phyloP scores from a whole-genome alignment of 2,329 filamentous ascomycete species.

The Aphanoascus verrucosus region DNA sequence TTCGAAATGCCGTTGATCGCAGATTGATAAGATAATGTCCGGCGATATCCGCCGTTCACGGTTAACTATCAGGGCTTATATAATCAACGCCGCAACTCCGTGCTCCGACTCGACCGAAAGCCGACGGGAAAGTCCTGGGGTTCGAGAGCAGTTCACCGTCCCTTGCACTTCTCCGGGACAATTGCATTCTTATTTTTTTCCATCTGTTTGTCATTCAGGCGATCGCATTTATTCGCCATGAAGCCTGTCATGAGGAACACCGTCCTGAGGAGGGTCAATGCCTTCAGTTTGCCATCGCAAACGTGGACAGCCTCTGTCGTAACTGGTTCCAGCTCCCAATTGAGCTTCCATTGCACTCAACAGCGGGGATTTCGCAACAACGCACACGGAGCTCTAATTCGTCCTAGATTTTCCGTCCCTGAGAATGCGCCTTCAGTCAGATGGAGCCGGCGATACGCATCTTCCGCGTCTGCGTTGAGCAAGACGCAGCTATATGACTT shows the following conservation, averaged over 20 bases:
- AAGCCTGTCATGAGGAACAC: conserved; percentile 21
- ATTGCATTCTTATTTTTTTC: neutral
- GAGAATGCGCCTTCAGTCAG: conserved; percentile 9
- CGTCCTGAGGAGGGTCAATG: conserved; percentile 24
- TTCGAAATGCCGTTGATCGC: neutral
- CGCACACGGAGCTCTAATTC: conserved; percentile 6
- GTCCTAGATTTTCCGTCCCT: neutral
- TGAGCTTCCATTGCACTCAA: conserved; percentile 9
- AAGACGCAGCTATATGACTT: conserved; percentile 67
- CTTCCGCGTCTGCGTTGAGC: conserved; percentile 23
- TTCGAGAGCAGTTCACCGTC: neutral
- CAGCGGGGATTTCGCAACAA: conserved; percentile 6
- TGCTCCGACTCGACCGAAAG: neutral
- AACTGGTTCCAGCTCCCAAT: conserved; percentile 24
- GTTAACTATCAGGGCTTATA: neutral
- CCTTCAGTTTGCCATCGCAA: conserved; percentile 22
- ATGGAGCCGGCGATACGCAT: conserved; percentile 25
- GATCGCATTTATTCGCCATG: conserved; percentile 8
- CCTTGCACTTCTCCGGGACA: neutral
- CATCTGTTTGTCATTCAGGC: neutral
- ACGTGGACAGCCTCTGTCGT: conserved; percentile 20
- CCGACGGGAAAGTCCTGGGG: neutral
- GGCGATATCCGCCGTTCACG: neutral
- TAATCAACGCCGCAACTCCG: neutral
- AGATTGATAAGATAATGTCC: conserved; percentile 6